Percentiles rank a stretch among this genome's conserved stretches.
Conservation (phyloP, 495 filamentous ascomycete species). For the Hypoxylon trugodes region DNA sequence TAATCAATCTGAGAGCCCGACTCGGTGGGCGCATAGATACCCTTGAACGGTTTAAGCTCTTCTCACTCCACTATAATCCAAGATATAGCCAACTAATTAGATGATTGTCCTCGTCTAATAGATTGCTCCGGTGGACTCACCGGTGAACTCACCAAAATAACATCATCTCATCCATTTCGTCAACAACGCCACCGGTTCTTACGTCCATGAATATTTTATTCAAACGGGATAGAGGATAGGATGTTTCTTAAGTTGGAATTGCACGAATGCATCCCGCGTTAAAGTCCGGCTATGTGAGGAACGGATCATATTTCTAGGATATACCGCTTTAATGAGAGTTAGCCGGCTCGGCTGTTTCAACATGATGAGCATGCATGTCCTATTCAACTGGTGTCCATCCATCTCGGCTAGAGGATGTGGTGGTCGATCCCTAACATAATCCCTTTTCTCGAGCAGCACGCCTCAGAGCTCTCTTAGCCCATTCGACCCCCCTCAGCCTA, state of each 20-base stretch:
- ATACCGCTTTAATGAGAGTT: not conserved
- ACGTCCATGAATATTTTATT: not conserved
- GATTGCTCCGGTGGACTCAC: not conserved
- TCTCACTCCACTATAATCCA: not conserved
- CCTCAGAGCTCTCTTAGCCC: not conserved
- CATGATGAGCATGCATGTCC: not conserved
- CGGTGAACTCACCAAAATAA: not conserved
- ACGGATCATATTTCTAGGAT: slow-evolving; percentile 5
- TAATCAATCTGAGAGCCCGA: slow-evolving; percentile 16
- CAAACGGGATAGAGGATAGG: too few species aligned
- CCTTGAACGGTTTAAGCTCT: not conserved
- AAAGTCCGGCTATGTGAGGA: not conserved
- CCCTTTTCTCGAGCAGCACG: not conserved
- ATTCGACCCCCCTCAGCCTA: not conserved
- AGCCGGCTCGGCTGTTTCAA: slow-evolving; percentile 20
- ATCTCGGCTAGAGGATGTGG: not conserved
- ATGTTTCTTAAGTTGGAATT: slow-evolving; percentile 4
- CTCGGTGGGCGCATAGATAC: slow-evolving; percentile 6
- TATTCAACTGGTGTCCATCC: not conserved
- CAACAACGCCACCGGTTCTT: not conserved
- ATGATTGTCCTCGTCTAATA: not conserved
- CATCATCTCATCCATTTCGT: not conserved
- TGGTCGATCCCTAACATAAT: not conserved
- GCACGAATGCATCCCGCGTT: not conserved
- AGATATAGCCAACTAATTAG: not conserved